Conservation (phyloP, 1,284 basidiomycete genomes). For the Cystobasidium sp. region DNA sequence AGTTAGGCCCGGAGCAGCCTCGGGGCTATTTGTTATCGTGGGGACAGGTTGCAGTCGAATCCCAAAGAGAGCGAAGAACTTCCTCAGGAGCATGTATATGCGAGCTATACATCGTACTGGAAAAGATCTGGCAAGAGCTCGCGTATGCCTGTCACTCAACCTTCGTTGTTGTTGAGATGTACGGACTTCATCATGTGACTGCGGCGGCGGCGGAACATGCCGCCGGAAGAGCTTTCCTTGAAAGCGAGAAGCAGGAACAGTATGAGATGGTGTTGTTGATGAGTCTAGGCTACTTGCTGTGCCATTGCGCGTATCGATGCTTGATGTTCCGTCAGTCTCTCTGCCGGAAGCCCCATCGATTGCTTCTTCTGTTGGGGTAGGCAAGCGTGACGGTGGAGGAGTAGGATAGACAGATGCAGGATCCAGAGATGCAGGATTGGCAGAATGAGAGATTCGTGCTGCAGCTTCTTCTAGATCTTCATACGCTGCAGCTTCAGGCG, state of each 20-base stretch:
- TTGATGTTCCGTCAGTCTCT: not conserved
- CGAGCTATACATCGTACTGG: constrained; percentile 32
- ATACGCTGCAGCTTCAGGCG: constrained; percentile 33
- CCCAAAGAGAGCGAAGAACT: constrained; percentile 46
- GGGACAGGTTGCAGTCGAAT: constrained; percentile 33
- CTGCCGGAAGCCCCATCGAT: constrained; percentile 2
- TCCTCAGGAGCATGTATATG: constrained; percentile 45
- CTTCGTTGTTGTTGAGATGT: constrained; percentile 5
- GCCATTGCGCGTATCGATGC: not conserved
- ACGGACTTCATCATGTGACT: constrained; percentile 31
- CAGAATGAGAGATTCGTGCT: not conserved
- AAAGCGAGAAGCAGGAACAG: not conserved
- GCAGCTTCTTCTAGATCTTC: constrained; percentile 25
- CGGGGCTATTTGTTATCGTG: constrained; percentile 3
- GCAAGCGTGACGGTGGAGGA: constrained; percentile 5
- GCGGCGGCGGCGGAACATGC: not conserved
- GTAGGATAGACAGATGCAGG: constrained; percentile 16
- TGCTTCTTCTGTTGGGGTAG: constrained; percentile 8
- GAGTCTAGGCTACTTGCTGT: not conserved
- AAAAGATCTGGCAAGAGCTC: constrained; percentile 27
- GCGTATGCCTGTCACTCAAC: constrained; percentile 19
- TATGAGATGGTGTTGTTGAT: not conserved
- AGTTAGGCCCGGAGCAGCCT: not conserved
- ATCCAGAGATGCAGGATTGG: not conserved
- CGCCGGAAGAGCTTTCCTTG: constrained; percentile 3